Evolutionary conservation across 2,329 filamentous ascomycete genomes (phyloP).

Genomic region (Fusarium mexicanum): DNA sequence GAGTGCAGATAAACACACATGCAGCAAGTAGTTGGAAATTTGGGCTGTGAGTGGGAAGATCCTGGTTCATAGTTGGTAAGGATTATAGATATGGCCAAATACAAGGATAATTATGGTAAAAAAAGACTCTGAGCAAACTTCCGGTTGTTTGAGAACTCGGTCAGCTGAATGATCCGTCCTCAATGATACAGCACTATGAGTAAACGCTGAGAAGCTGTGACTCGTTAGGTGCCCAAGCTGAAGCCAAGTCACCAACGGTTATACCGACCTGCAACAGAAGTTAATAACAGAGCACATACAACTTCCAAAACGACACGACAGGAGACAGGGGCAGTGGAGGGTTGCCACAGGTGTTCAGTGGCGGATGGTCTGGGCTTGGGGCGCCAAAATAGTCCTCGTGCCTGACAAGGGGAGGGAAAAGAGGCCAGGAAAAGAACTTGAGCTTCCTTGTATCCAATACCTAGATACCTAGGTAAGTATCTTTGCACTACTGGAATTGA

Average conservation of each 20-base stretch:
- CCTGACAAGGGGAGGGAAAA: constrained; percentile 1
- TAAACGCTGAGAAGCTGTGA: constrained; percentile 11
- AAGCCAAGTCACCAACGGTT: constrained; percentile 10
- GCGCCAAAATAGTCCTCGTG: constrained; percentile 26
- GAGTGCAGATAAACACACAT: background rate
- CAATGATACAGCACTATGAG: background rate
- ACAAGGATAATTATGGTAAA: constrained; percentile 1
- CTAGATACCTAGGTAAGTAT: too few relatives aligned
- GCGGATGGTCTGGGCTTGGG: background rate
- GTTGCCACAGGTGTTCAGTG: constrained; percentile 24
- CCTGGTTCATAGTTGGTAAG: background rate
- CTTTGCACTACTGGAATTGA: background rate
- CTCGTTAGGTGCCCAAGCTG: constrained; percentile 30
- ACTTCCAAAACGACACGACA: constrained; percentile 14
- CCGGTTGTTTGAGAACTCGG: constrained; percentile 22
- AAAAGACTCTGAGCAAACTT: constrained; percentile 7
- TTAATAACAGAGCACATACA: constrained; percentile 7
- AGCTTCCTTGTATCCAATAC: background rate
- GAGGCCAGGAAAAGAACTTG: background rate
- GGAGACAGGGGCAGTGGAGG: constrained; percentile 24
- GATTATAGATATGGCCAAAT: background rate
- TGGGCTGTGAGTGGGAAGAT: background rate
- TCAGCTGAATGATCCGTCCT: constrained; percentile 17
- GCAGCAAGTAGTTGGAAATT: background rate
- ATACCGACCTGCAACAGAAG: background rate